Evolutionary conservation across 805 yeast species (phyloP).

Genomic region (Candida oleophila): DNA sequence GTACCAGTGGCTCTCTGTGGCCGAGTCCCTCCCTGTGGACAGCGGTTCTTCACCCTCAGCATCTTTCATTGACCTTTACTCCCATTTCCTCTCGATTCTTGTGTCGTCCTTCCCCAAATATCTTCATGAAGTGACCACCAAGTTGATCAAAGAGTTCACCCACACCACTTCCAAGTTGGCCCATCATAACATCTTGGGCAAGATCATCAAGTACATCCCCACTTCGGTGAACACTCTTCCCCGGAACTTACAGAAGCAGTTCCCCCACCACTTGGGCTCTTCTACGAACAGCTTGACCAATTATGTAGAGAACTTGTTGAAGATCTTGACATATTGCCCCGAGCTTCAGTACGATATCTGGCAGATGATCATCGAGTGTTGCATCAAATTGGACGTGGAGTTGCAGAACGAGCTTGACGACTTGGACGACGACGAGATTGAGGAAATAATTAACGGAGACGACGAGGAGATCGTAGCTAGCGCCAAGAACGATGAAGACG

Average conservation of each 20-base stretch:
- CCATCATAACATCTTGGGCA: conserved; percentile 62
- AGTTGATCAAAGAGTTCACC: conserved; percentile 62
- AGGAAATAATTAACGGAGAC: conserved; percentile 45
- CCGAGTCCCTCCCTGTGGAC: conserved; percentile 14
- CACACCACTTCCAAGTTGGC: conserved; percentile 17
- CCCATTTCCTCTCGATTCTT: conserved; percentile 71
- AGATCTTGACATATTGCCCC: conserved; percentile 63
- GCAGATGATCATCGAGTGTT: conserved; percentile 75
- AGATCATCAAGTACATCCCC: conserved; percentile 73
- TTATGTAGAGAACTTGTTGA: conserved; percentile 65
- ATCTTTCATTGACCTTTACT: conserved; percentile 51
- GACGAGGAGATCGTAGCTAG: conserved; percentile 48
- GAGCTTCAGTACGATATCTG: conserved; percentile 75
- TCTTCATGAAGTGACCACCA: conserved; percentile 78
- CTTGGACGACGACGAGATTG: conserved; percentile 65
- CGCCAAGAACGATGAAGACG: conserved; percentile 21
- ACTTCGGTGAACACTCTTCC: conserved; percentile 72
- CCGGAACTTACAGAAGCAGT: conserved; percentile 52
- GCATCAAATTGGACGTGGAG: conserved; percentile 88
- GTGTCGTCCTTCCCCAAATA: conserved; percentile 87
- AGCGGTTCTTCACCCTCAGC: background rate
- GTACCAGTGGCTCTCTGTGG: conserved; percentile 56
- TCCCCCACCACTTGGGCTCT: conserved; percentile 76
- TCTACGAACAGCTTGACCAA: conserved; percentile 51
- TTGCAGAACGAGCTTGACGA: conserved; percentile 86